Base-by-base conservation (phyloP, 2,329 filamentous ascomycete genomes). In the Zarea fungicola region DNA sequence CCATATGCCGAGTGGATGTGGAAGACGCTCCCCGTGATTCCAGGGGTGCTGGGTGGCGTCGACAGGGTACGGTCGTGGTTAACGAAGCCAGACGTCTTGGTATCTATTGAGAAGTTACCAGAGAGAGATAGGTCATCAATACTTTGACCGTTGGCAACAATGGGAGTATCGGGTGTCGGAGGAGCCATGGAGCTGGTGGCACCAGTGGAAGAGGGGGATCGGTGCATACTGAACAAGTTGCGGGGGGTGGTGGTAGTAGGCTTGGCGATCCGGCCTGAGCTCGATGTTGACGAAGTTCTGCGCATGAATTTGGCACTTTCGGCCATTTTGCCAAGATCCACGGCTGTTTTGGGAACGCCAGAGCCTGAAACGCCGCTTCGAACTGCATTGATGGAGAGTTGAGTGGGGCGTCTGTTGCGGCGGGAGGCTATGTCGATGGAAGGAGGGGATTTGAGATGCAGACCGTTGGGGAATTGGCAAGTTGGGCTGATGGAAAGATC, bases 21-120 rank as follows among this genome's bases (percentile, higher is more conserved):
- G 44, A 68, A 67, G 36, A 72, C 63, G 46, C 66, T 65, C 25
- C 68, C 62, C 52, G 74, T 61, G 29, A 77, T 57, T 14, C 74
- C 75, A 0, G 77, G 77, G 1, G 77, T 80, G 5, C 69, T 72
- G 3, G 77, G 77, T 13, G 77, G 77, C 6, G 77, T 79, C 56
- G 75, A 74, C 42, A 78, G 62, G 16, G 71, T 72, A 18, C 69
- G 64, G 52, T 77, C 72, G 19, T 60, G 71, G 29, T 63, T 40
- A n/a, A 55, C 52, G 43, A 63, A 48, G 28, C 63, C 60, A 11
- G 63, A 41, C 1, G 61, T 54, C 52, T 67, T 67, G 23, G 56
- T 54, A 29, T 62, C 57, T 2, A 64, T 49, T 39, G 63, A 62
- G 35, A 66, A 57, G 11, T 61, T 51, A 42, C 55, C 67, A 4